These are phyloP conservation scores for Dendryphion nanum DNA, from an alignment of 2,329 filamentous ascomycete species.

Conservation along the genomic window DNA sequence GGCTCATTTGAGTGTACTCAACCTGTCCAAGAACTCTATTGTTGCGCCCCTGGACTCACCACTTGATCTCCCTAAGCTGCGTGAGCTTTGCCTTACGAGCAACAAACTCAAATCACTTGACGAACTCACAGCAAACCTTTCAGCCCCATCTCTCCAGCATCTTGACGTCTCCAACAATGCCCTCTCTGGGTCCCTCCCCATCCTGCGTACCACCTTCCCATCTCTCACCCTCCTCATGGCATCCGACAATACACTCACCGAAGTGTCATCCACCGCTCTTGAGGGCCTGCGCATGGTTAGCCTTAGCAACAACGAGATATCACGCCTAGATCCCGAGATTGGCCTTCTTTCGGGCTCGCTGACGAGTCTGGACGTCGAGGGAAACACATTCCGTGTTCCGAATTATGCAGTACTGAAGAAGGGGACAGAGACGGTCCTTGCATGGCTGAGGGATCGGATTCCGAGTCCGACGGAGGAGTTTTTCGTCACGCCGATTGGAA, in stretches of 20 bases:
- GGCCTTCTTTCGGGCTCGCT: conserved; percentile 69
- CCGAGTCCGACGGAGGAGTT: conserved; percentile 43
- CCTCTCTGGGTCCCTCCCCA: conserved; percentile 66
- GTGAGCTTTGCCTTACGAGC: conserved; percentile 71
- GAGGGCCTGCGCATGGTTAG: conserved; percentile 74
- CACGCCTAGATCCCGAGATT: conserved; percentile 74
- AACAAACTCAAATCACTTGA: conserved; percentile 69
- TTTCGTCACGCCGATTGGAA: conserved; percentile 11
- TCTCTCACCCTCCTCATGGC: conserved; percentile 68
- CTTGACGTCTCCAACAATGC: conserved; percentile 82
- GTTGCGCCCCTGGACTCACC: conserved; percentile 36
- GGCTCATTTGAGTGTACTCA: conserved; percentile 67
- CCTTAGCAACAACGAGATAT: conserved; percentile 81
- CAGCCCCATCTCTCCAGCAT: conserved; percentile 72
- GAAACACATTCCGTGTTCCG: conserved; percentile 86
- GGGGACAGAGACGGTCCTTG: conserved; percentile 79
- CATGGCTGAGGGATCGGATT: conserved; percentile 77
- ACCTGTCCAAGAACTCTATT: conserved; percentile 76
- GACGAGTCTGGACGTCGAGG: conserved; percentile 72
- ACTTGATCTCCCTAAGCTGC: conserved; percentile 70
- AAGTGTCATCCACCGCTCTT: conserved; percentile 71
- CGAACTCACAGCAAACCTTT: conserved; percentile 63
- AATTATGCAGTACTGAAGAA: conserved; percentile 80
- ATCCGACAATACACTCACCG: conserved; percentile 75
- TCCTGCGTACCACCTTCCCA: conserved; percentile 67